Percentiles rank a stretch among this genome's conserved stretches.
Conservation (phyloP, 139 green algal species). For the Chlamydomonas sp. region DNA sequence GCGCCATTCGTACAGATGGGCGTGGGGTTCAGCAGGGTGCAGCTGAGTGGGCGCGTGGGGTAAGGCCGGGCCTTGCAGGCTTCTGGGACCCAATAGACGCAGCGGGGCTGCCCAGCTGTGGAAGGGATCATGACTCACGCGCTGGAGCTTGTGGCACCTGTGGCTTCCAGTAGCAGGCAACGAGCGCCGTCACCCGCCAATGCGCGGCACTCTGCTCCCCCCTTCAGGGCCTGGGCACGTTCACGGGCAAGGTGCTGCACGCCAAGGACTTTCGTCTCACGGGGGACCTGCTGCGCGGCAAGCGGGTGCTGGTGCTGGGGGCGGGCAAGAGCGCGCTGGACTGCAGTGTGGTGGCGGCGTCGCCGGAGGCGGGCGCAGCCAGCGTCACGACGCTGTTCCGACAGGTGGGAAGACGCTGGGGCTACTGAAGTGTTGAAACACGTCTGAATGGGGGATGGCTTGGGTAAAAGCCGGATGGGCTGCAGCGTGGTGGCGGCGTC, state of each 20-base stretch:
- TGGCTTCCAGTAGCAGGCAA: too few species aligned
- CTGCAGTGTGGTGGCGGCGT: constrained; percentile 23
- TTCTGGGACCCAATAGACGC: too few species aligned
- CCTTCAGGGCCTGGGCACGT: constrained; percentile 6
- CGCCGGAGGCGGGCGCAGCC: background rate
- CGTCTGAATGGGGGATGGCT: too few species aligned
- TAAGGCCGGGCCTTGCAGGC: too few species aligned
- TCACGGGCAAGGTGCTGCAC: constrained; percentile 25
- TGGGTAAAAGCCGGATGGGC: constrained; percentile 28
- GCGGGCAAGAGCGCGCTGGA: constrained; percentile 33
- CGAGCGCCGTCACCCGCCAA: background rate
- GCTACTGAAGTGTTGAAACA: too few species aligned
- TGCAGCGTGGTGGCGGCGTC: constrained; percentile 17
- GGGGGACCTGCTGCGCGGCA: background rate
- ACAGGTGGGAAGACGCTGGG: too few species aligned
- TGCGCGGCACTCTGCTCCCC: background rate
- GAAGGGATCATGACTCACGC: too few species aligned
- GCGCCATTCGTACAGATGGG: too few species aligned
- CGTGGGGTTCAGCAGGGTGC: too few species aligned
- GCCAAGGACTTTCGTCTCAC: constrained; percentile 7
- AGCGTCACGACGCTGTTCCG: constrained; percentile 23
- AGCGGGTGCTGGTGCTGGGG: constrained; percentile 34
- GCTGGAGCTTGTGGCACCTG: too few species aligned
- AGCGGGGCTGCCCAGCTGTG: too few species aligned
- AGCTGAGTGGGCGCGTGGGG: too few species aligned